Evolutionary conservation across 139 green algal species (phyloP), one percentile per base, ranked within the genome.

Genomic region (Gonium pectorale): DNA sequence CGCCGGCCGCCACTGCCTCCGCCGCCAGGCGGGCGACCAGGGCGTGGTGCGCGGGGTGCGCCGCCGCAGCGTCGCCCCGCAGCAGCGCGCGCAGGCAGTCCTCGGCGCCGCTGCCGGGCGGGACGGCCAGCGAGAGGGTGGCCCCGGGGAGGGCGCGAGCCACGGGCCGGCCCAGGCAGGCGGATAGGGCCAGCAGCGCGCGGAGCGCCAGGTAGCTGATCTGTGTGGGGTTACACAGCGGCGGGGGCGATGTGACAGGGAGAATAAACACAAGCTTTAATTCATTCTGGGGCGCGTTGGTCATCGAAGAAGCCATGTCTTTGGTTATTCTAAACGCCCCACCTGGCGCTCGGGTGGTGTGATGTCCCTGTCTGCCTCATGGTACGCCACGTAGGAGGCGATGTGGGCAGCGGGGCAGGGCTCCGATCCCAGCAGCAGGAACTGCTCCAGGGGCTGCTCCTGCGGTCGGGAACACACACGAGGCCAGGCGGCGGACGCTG

Each of bases 21-120:
- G 81, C 67, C 38, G 94, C 80, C 56, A 92, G 64, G 17, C 89
- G 85, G 22, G 87, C 91, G 21, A 86, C 89, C 4, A 90, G 75
- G 33, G 43, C n/a, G 69, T 91, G 77, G 70, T 81, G 78, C 19
- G 27, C 41, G 67, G 41, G 67, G 54, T 67, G 67, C n/a, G 26
- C 43, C 6, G 77, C 8, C 15, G 60, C 74, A 33, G 29, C 59
- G 3, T 56, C 63, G 41, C 77, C 43, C 11, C 60, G 52, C 40
- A 86, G 52, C 37, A 86, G 80, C 40, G 54, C 52, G 19, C 67
- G 68, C 79, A 85, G 63, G 54, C 79, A 85, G 22, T 67, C 79
- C 70, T 87, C 66, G 3, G 86, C 74, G 15, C 43, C 22, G 27
- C 52, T 59, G 54, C 67, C 72, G n/a, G 41, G 54, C 1, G 86